Evolutionary conservation across 257 asterid genomes (phyloP), one percentile per base, ranked within the genome.

Genomic region (Henckelia pumila): DNA sequence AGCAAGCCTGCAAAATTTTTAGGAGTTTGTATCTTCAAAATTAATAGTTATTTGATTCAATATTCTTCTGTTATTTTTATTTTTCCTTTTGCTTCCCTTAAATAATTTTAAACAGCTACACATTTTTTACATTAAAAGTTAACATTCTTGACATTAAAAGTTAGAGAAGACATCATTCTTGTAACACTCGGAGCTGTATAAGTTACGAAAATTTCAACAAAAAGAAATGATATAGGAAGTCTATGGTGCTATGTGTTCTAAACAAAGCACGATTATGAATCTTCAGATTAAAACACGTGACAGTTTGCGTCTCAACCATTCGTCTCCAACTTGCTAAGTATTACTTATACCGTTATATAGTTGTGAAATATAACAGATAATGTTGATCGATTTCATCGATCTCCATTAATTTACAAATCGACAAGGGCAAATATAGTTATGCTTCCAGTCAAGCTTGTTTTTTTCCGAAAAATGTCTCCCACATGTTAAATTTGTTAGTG

Each of bases 1-100:
- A 79, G 97, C 88, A 80, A 82, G 88, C n/a, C 77, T 69, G 29
- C 40, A 32, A 4, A 37, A 64, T 63, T 55, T n/a, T 40, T n/a
- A 19, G 59, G n/a, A 7, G 67, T 65, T 60, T 25, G 7, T 28
- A 7, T 64, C 14, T 62, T 13, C 61, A 28, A 22, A 44, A n/a
- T n/a, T n/a, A 47, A 53, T 32, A 58, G 6, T 20, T 57, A n/a
- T 57, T 10, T 57, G 62, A 28, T 20, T 8, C 37, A 17, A 52
- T 17, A 21, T n/a, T n/a, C n/a, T 35, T 35, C 10, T 35, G 47
- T 35, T 35, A 2, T n/a, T 35, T 35, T 35, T 35, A 28, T 28
- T 28, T 28, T 28, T 35, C 9, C 13, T 35, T 35, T 14, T 9
- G 47, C 47, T 35, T 35, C 16, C 4, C 5, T 35, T 23, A 13